Evolutionary conservation across 345 rosid species (phyloP).

Genomic region (Bretschneidera sinensis): DNA sequence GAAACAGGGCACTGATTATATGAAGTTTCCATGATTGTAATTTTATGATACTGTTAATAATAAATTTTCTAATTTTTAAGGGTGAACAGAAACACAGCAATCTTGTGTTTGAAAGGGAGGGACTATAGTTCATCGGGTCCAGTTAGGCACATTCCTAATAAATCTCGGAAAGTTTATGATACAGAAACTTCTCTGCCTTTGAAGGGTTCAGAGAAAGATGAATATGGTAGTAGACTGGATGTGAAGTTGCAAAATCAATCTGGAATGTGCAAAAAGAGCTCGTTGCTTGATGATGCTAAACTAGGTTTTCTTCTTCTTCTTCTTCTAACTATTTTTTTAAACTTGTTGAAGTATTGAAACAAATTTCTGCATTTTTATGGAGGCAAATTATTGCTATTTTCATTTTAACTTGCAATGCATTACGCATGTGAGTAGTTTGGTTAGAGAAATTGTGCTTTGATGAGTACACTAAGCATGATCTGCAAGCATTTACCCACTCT

Average conservation of each 20-base stretch:
- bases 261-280: slow-evolving; percentile 6
- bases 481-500: background rate
- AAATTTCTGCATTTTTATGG: background rate
- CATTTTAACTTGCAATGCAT: background rate
- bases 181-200: slow-evolving; percentile 13
- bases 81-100: slow-evolving; percentile 30
- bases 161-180: slow-evolving; percentile 24
- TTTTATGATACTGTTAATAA: no score
- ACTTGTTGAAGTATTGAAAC: background rate
- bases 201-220: slow-evolving; percentile 25
- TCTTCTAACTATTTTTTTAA: no score
- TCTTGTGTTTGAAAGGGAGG: slow-evolving; percentile 40
- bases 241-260: slow-evolving; percentile 16
- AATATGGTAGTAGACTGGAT: slow-evolving; percentile 8
- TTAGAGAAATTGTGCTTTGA: background rate
- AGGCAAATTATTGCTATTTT: background rate
- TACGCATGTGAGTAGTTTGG: background rate
- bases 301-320: slow-evolving; percentile 20
- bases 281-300: slow-evolving; percentile 14
- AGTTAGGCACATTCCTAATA: slow-evolving; percentile 53
- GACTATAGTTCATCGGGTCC: slow-evolving; percentile 47
- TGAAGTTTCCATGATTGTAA: no score
- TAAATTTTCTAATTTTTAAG: no score
- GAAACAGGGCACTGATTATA: no score
- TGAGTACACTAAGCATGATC: background rate